Base-by-base conservation (phyloP, 345 rosid genomes). In the Dovyalis caffra region DNA sequence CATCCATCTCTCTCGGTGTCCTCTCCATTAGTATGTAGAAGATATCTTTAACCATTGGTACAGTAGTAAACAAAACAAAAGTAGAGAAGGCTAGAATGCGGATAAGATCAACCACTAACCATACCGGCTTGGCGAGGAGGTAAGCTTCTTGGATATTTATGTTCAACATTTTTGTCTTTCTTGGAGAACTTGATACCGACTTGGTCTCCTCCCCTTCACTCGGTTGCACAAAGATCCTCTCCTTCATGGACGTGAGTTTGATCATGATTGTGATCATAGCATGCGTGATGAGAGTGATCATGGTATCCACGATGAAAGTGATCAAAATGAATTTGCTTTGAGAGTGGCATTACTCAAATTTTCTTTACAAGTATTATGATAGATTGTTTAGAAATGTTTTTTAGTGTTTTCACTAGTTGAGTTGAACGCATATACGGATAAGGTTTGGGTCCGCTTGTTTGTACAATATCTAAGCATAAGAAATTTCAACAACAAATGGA, bases 71-170 rank as follows among this genome's bases (percentile, higher is more conserved):
- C 1, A 90, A 70, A 66, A 89, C 92, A 66, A 92, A 79, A 9
- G 65, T 81, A 31, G 92, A 90, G 81, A 91, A 92, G 31, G 88
- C 33, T 53, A 92, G 80, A 51, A 97, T 91, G 77, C 91, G 87
- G 45, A 88, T 74, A 61, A 91, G 87, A 85, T 95, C 99, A 32
- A 88, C 87, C 26, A 89, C 61, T 65, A 85, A 75, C 91, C 97
- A 95, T 31, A 72, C 70, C 0, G 95, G 94, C 61, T 84, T 86
- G 25, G 60, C 75, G 37, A 88, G 97, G 32, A 95, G 83, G 77
- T 92, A 90, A 45, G 95, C 99, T 65, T 97, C 97, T 73, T 91
- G 92, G 51, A 95, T 83, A 78, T 90, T 92, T 71, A 92, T 91
- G 85, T 95, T 92, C 61, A 80, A 75, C 58, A 74, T 21, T n/a